Base-by-base conservation (phyloP, 352 stramenopile genomes). In the Phytophthora pisi region DNA sequence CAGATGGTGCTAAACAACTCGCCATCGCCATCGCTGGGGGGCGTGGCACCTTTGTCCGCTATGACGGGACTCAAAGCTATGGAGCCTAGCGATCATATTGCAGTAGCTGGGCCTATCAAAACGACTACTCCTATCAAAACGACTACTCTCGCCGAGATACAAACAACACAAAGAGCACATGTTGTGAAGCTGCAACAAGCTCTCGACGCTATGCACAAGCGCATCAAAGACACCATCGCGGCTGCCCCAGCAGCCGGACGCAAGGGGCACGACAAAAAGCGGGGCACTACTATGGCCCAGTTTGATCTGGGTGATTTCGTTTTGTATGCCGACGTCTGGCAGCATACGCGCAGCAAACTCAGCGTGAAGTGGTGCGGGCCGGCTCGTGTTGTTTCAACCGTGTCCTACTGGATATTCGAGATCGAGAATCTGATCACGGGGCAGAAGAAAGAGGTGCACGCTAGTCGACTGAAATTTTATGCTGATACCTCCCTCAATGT, bases 401-500 rank as follows among this genome's bases (percentile, higher is more conserved):
- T 46, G 13, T 46, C 38, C 5, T 20, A 46, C 6, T 46, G 38
- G 38, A 46, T 46, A 0, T 46, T 46, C 16, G 38, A 20, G 38
- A 46, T 46, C 13, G 15, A 46, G 38, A 46, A 46, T 3, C 3
- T 46, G 5, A 20, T 46, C 2, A 46, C 38, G 0, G 38, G 38
- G 0, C 38, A 20, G 15, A 7, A 10, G 4, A n/a, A 9, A 9
- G 15, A 46, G 5, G 38, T 5, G 4, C 38, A 67, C 42, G 16
- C 51, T 10, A 66, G 38, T 4, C 57, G 58, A 3, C 15, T 72
- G 1, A 51, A 67, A 13, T 72, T 68, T 31, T 75, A 75, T 30
- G 52, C 61, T 1, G 67, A 68, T 51, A 13, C 4, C 2, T 47
- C 28, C 2, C 38, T 57, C 4, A 16, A 68, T 16, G 30, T 71